These are phyloP conservation scores for Magnolia changhungtana DNA, from an alignment of 164 flowering plant genomes.

Conservation along the genomic window DNA sequence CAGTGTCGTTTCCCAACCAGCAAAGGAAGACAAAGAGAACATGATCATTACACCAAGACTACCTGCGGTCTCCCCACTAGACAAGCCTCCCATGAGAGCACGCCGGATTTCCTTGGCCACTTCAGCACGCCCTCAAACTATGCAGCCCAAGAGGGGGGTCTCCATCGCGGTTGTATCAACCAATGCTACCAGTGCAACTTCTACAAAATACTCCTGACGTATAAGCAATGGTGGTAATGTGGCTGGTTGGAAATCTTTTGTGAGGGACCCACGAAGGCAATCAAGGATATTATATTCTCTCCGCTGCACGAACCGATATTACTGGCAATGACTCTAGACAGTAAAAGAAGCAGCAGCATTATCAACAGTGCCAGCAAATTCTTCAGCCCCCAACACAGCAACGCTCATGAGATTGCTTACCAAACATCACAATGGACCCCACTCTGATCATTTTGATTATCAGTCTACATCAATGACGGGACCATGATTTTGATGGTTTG, in stretches of 20 bases:
- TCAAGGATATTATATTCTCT: slow-evolving; percentile 43
- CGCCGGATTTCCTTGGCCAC: slow-evolving; percentile 58
- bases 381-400: slow-evolving; percentile 53
- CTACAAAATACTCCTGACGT: slow-evolving; percentile 32
- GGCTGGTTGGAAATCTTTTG: slow-evolving; percentile 39
- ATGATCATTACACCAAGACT: slow-evolving; percentile 1
- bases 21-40: slow-evolving; percentile 50
- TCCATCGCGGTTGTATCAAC: slow-evolving; percentile 63
- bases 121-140: slow-evolving; percentile 38
- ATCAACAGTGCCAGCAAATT: slow-evolving; percentile 38
- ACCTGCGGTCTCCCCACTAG: slow-evolving; percentile 13
- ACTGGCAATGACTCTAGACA: slow-evolving; percentile 42
- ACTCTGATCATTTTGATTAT: too few species aligned
- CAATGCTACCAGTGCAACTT: slow-evolving; percentile 29
- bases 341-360: slow-evolving; percentile 27
- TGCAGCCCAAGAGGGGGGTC: slow-evolving; percentile 58
- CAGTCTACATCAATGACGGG: too few species aligned
- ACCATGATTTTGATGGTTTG: too few species aligned
- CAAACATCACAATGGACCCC: too few species aligned
- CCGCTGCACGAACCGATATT: slow-evolving; percentile 38
- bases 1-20: slow-evolving; percentile 18
- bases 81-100: slow-evolving; percentile 35
- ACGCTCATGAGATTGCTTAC: slow-evolving; percentile 30
- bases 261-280: slow-evolving; percentile 46
- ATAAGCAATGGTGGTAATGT: slow-evolving; percentile 14